Percentiles rank a stretch among this genome's conserved stretches.
Conservation (phyloP, 108 stramenopile genomes). For the Fragilariopsis cylindrus region DNA sequence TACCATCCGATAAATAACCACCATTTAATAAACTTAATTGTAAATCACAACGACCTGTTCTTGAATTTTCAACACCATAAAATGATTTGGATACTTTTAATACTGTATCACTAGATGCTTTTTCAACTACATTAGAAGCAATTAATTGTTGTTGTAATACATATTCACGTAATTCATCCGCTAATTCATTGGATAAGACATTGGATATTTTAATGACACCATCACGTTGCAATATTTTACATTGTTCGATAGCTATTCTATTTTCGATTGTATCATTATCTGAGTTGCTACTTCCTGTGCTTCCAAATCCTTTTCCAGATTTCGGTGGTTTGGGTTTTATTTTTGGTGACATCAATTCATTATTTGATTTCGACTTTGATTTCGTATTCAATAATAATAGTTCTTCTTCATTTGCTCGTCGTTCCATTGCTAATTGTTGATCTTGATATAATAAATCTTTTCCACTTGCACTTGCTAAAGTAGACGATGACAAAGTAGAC, state of each 20-base stretch:
- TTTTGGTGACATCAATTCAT: constrained; percentile 32
- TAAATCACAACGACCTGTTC: constrained; percentile 49
- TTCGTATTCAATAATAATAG: constrained; percentile 14
- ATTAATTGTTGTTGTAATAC: constrained; percentile 27
- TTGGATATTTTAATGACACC: constrained; percentile 45
- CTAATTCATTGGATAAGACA: constrained; percentile 22
- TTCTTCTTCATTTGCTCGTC: constrained; percentile 44
- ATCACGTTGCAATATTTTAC: constrained; percentile 39
- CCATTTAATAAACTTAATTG: constrained; percentile 42
- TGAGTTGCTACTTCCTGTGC: constrained; percentile 1
- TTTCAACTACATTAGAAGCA: constrained; percentile 20
- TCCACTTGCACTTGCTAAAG: not conserved
- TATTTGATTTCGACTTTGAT: not conserved
- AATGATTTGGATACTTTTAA: constrained; percentile 6
- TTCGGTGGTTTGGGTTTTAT: constrained; percentile 22
- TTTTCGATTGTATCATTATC: constrained; percentile 2
- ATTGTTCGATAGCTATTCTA: constrained; percentile 35
- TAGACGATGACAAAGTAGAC: too few species aligned
- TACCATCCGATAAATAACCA: not conserved
- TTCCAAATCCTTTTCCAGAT: constrained; percentile 53
- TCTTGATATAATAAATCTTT: constrained; percentile 52
- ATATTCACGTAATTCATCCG: constrained; percentile 36
- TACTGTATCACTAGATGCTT: too few species aligned
- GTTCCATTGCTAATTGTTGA: constrained; percentile 48
- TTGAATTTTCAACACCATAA: constrained; percentile 52